phyloP scores from a whole-genome alignment of 345 rosid genomes.

The Carallia brachiata region DNA sequence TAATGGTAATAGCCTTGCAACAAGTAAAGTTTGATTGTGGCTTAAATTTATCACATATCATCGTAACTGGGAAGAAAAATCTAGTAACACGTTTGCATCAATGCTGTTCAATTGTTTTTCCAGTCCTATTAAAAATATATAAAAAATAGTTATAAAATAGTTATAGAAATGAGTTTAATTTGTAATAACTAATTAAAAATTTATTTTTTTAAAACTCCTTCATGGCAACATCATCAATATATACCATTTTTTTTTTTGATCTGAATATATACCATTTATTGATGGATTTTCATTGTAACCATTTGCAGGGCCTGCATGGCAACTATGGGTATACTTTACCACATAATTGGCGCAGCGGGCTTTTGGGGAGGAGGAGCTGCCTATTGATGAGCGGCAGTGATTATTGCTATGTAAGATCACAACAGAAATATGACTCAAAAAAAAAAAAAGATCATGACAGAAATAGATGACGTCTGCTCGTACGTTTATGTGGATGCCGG shows the following conservation, averaged over 20 bases:
- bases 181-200: too few relatives aligned
- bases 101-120: neutral
- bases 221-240: too few relatives aligned
- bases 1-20: neutral
- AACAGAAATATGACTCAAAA: too few relatives aligned
- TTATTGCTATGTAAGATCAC: neutral
- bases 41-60: neutral
- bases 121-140: neutral
- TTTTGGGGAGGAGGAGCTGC: constrained; percentile 55
- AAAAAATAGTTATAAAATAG: too few relatives aligned
- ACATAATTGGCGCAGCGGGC: constrained; percentile 82
- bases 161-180: too few relatives aligned
- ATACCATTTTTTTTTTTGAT: too few relatives aligned
- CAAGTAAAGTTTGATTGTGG: neutral
- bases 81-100: too few relatives aligned
- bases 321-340: constrained; percentile 92
- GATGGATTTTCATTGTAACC: neutral
- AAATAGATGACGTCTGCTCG: constrained; percentile 1
- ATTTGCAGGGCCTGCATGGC: constrained; percentile 96
- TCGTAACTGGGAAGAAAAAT: neutral
- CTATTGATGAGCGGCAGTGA: constrained; percentile 60
- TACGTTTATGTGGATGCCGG: constrained; percentile 3
- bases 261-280: neutral
- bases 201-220: too few relatives aligned
- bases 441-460: neutral